A percentile compares a stretch with the other conserved stretches of the same genome.
Evolutionary conservation across 140 eudicot genomes (phyloP).

Genomic region (Senecio squalidus): DNA sequence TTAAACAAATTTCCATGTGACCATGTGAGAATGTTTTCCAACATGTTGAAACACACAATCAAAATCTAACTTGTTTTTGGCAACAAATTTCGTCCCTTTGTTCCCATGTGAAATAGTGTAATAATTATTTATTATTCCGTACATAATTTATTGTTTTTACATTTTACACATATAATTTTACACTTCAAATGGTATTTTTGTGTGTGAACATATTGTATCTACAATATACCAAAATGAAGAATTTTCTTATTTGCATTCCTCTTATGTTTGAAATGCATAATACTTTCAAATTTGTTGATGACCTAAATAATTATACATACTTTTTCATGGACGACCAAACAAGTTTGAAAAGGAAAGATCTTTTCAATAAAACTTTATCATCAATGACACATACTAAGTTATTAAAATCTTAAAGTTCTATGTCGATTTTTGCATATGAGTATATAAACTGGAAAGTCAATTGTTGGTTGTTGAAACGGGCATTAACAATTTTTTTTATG

Average conservation of each 20-base stretch:
- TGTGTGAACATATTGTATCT: no score
- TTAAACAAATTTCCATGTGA: constrained; percentile 18
- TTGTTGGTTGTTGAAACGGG: no score
- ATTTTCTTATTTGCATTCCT: not conserved
- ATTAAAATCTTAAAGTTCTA: not conserved
- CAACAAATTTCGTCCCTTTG: constrained; percentile 7
- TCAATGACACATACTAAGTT: constrained; percentile 4
- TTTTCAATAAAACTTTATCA: not conserved
- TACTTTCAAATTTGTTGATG: constrained; percentile 13
- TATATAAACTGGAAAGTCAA: no score
- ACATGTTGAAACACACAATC: constrained; percentile 15
- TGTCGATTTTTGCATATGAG: not conserved
- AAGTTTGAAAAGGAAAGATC: constrained; percentile 12
- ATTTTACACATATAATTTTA: no score
- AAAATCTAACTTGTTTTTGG: constrained; percentile 17
- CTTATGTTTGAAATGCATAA: not conserved
- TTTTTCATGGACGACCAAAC: constrained; percentile 3
- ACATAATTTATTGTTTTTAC: no score
- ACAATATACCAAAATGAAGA: not conserved
- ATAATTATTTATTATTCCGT: no score
- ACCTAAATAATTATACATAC: constrained; percentile 13
- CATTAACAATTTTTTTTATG: no score
- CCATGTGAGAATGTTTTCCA: constrained; percentile 24
- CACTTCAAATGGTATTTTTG: no score
- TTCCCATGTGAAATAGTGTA: constrained; percentile 14